Evolutionary conservation across 2,329 filamentous ascomycete species (phyloP).

Genomic region (Penicillium digitatum): DNA sequence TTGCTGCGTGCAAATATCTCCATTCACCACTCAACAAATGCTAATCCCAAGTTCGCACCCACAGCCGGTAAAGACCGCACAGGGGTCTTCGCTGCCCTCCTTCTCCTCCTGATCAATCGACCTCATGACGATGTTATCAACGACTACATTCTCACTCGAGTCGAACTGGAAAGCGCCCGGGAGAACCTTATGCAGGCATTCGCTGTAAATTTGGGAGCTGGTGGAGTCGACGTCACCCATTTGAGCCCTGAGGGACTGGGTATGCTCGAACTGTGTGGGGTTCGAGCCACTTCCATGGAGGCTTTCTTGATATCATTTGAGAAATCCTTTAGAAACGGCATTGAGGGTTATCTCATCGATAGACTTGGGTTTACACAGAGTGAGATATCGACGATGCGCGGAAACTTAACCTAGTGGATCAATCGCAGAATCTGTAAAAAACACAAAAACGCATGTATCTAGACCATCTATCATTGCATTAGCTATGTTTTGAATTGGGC

Average conservation of each 20-base stretch:
- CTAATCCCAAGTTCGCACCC: background rate
- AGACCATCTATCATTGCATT: background rate
- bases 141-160: constrained; percentile 55
- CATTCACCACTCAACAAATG: background rate
- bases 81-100: constrained; percentile 64
- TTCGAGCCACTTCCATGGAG: constrained; percentile 23
- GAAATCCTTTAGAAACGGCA: constrained; percentile 18
- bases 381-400: constrained; percentile 22
- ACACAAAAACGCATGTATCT: background rate
- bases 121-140: constrained; percentile 54
- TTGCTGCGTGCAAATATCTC: background rate
- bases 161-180: constrained; percentile 25
- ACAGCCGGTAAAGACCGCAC: constrained; percentile 77
- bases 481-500: background rate
- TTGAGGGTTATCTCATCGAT: constrained; percentile 20
- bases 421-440: background rate
- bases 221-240: constrained; percentile 1
- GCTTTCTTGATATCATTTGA: constrained; percentile 26
- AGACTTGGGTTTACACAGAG: constrained; percentile 20
- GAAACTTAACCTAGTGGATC: constrained; percentile 14
- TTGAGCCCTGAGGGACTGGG: constrained; percentile 23
- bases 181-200: constrained; percentile 19
- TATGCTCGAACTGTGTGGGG: constrained; percentile 25
- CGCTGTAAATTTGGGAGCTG: constrained; percentile 14
- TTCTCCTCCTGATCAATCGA: constrained; percentile 62